A percentile compares a stretch with the other conserved stretches of the same genome.
Conservation (phyloP, 176 grass and related monocot species). For the Dendrocalamus sinicus region DNA sequence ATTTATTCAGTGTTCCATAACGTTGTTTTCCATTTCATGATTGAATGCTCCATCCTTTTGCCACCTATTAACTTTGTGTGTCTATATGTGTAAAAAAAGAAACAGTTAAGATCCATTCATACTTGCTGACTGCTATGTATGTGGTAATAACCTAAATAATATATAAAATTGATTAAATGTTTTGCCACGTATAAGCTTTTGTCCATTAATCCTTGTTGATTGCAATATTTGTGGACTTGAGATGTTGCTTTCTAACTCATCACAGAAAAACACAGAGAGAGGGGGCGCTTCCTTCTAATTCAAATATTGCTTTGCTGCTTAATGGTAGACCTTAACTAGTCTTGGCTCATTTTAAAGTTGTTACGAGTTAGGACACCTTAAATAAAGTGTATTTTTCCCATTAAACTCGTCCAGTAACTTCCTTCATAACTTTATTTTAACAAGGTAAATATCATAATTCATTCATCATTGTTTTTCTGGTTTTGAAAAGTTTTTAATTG, state of each 20-base stretch:
- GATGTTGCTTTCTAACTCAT: not conserved
- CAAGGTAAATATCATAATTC: slow-evolving; percentile 20
- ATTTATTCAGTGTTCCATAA: not conserved
- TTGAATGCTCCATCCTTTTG: not conserved
- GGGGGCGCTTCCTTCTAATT: not conserved
- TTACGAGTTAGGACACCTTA: not conserved
- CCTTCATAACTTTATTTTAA: slow-evolving; percentile 3
- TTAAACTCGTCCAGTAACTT: not conserved
- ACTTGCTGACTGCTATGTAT: slow-evolving; percentile 1
- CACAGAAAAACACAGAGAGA: not conserved
- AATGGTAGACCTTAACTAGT: not conserved
- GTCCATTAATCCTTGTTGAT: slow-evolving; percentile 8
- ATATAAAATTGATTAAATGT: not conserved
- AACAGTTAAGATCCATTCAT: not conserved
- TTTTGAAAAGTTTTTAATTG: not conserved
- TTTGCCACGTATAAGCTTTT: not conserved
- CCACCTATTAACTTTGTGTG: not conserved
- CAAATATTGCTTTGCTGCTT: not conserved
- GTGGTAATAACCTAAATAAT: not conserved
- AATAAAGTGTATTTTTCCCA: slow-evolving; percentile 27
- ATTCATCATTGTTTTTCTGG: slow-evolving; percentile 18
- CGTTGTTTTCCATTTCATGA: not conserved
- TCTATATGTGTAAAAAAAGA: not conserved
- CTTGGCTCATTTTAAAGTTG: slow-evolving; percentile 3
- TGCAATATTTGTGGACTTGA: not conserved